phyloP scores from a whole-genome alignment of 2,329 filamentous ascomycete species.

The Phialocephala sp. region DNA sequence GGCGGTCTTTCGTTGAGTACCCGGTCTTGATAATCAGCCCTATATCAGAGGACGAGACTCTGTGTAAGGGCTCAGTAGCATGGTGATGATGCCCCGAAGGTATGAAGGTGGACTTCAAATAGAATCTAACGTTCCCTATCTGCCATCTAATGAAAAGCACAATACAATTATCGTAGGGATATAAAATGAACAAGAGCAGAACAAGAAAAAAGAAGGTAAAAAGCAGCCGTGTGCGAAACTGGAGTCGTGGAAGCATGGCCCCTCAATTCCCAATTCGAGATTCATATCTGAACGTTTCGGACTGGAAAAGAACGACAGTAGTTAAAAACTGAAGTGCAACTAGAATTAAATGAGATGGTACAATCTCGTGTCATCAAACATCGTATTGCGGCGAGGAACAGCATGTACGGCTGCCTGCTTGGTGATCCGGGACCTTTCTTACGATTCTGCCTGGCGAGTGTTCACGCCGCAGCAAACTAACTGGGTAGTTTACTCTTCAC shows the following conservation, averaged over 20 bases:
- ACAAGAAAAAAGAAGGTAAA: not conserved
- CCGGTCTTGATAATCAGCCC: conserved; percentile 24
- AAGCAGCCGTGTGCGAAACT: not conserved
- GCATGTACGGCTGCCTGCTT: too few species aligned
- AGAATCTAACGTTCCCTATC: not conserved
- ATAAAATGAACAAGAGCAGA: not conserved
- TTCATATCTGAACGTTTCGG: not conserved
- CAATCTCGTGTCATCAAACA: too few species aligned
- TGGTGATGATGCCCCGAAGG: not conserved
- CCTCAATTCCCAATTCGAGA: not conserved
- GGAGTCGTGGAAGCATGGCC: not conserved
- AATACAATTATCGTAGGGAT: not conserved
- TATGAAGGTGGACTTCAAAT: not conserved
- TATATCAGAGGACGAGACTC: not conserved
- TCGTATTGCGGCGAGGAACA: too few species aligned
- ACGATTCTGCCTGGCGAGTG: too few species aligned
- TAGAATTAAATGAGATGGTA: not conserved
- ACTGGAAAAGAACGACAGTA: not conserved
- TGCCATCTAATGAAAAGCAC: conserved; percentile 4
- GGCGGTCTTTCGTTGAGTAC: conserved; percentile 17
- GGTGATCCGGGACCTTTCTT: too few species aligned
- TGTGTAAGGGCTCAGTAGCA: not conserved
- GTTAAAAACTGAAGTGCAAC: not conserved
- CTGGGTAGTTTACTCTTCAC: too few species aligned
- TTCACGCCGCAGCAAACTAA: too few species aligned